These are phyloP conservation scores for Vanrija sp. DNA, from an alignment of 1,284 basidiomycete genomes.

Conservation along the genomic window DNA sequence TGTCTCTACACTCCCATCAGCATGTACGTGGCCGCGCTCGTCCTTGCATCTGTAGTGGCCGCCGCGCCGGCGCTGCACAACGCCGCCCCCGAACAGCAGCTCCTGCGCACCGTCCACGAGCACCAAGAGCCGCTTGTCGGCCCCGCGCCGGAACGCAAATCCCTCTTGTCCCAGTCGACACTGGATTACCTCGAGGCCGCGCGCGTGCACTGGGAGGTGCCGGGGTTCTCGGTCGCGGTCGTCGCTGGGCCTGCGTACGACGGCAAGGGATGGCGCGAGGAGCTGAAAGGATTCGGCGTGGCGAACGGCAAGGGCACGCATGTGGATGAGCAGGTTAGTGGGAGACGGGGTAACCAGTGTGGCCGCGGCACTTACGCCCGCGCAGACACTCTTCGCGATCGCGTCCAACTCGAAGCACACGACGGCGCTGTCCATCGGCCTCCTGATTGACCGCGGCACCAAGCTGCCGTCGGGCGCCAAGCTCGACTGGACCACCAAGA, in stretches of 20 bases:
- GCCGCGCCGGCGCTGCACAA: too few relatives aligned
- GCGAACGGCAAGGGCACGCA: not conserved
- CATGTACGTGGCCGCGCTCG: too few relatives aligned
- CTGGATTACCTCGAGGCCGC: not conserved
- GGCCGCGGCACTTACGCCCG: not conserved
- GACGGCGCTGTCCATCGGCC: slow-evolving; percentile 46
- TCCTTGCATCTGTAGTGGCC: too few relatives aligned
- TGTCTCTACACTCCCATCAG: too few relatives aligned
- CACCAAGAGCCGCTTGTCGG: too few relatives aligned
- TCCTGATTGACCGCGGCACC: slow-evolving; percentile 49
- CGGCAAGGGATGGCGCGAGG: not conserved
- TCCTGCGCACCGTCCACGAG: too few relatives aligned
- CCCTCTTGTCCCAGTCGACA: not conserved
- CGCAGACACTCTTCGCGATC: slow-evolving; percentile 50
- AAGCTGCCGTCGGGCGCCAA: slow-evolving; percentile 36
- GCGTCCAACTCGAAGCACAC: slow-evolving; percentile 55
- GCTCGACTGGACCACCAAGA: slow-evolving; percentile 49
- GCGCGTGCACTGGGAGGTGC: slow-evolving; percentile 5
- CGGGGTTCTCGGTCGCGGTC: slow-evolving; percentile 1
- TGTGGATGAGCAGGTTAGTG: not conserved
- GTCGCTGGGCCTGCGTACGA: not conserved
- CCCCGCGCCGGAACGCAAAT: not conserved
- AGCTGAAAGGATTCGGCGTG: not conserved
- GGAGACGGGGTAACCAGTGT: too few relatives aligned
- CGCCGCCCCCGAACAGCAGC: too few relatives aligned